Evolutionary conservation across 2,329 filamentous ascomycete species (phyloP), one percentile per base, ranked within the genome.

Genomic region (Pseudodiploospora longispora): DNA sequence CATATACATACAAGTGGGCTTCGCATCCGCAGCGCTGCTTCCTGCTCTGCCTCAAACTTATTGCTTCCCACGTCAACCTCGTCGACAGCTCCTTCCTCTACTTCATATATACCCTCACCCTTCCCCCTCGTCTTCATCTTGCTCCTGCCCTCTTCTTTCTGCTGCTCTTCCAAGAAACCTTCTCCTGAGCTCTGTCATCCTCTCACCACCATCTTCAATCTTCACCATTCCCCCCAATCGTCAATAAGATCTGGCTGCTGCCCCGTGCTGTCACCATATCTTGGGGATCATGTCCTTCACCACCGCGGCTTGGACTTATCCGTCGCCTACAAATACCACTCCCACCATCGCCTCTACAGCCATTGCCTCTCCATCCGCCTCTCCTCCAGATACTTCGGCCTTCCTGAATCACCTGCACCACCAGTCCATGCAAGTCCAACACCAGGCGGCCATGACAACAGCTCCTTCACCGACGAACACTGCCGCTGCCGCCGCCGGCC

Each of bases 261-360:
- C 19, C 19, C 19, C 19, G 19, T 19, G 19, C 19, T 19, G 19
- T 19, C 19, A 19, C 19, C 19, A 19, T 19, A 19, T 19, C 37
- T 27, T 28, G 10, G 27, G 32, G 29, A 39, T 31, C 19, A 47
- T 49, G 47, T 45, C 47, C 33, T 46, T 49, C 32, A 32, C 47
- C 8, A 33, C 38, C 5, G 12, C 10, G 30, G 37, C 45, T n/a
- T 49, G 47, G 47, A 40, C 46, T 5, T 47, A 43, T 41, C 29
- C 44, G 6, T 46, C 42, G 5, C 36, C 46, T 4, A 31, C 38
- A 7, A 42, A 35, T 10, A 36, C 43, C 6, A 37, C 46, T 6
- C 46, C 42, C 29, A 40, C 30, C 37, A 27, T 45, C 27, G 32
- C 46, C 4, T 41, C 19, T 27, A 35, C 45, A 19, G 38, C 19